Base-by-base conservation (phyloP, 163 green algal species). In the Chlamydomonas reinhardtii region DNA sequence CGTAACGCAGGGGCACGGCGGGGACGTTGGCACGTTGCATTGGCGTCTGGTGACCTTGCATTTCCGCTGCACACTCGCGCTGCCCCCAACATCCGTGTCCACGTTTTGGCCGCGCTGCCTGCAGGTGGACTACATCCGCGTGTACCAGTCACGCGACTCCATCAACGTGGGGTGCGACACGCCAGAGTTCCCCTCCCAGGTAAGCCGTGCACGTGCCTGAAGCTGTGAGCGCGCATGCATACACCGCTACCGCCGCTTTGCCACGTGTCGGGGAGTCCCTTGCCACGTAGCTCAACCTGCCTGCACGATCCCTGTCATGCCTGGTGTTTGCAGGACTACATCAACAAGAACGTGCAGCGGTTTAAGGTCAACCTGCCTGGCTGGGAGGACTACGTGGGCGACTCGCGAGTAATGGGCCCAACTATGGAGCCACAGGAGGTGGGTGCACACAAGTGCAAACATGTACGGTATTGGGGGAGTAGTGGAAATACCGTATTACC, bases 141-240 rank as follows among this genome's bases (percentile, higher is more conserved):
- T 85, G 0, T 85, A 75, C 39, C 78, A 85, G 69, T 1, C 25
- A 24, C 32, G 52, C 0, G 29, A 39, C 25, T 22, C 61, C 5
- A 71, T 85, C 68, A 77, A 85, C 70, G 62, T 85, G 1, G 78
- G 78, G 0, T 85, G 78, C 34, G 78, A 85, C 34, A 77, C 68
- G 68, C 22, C 66, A 2, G 68, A 77, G 14, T 85, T 64, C 68
- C 78, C 78, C 31, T 76, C 78, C 9, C 78, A 85, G 66, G 78
- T 77, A 25, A 0, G 70, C 15, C 4, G 32, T 14, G 8, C 39
- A 48, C 5, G 8, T 5, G 39, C 39, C 39, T n/a, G n/a, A 48
- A 48, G 39, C 39, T 48, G 5, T 48, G 39, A 19, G 6, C 9
- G 17, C 48, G 48, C 48, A 14, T 19, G 48, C 48, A 56, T 56